Evolutionary conservation across 2,329 filamentous ascomycete genomes (phyloP), one percentile per base, ranked within the genome.

Genomic region (Cyphellophora europaea): DNA sequence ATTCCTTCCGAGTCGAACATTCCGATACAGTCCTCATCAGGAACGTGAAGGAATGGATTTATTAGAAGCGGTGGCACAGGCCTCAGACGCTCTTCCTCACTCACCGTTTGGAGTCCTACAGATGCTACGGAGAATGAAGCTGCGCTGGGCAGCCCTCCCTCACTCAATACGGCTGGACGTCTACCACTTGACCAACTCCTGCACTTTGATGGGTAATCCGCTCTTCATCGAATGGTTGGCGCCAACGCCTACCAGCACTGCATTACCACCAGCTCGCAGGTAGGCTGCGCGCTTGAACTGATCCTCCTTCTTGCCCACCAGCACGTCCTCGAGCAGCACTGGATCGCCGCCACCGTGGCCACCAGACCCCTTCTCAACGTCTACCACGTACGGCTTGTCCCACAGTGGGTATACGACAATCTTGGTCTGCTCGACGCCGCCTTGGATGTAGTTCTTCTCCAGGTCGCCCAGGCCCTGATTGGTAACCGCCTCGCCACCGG

Each of bases 241-340:
- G 91, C 91, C 0, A 95, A 96, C 30, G n/a, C 23, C 33, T 10
- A 27, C 21, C 23, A 35, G 2, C 14, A 35, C 21, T n/a, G 33
- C 28, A 6, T 29, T 15, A n/a, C 23, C 33, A 29, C 25, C 33
- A 19, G 17, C 25, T 15, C 28, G 15, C n/a, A 29, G 33, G 11
- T 23, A 35, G 13, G 23, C 33, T 17, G 33, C 33, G 11, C 33
- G 33, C 28, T 30, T 13, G 17, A 16, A 30, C 8, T n/a, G 5
- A 15, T 30, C 62, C 86, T 84, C 2, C 61, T 96, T 19, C 88
- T 86, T 15, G 76, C 93, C 18, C 96, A 96, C 61, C 77, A 81
- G 50, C 73, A 94, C 19, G 75, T 81, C 15, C 88, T 87, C 3
- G 91, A 95, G 53, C 89, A 96, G 58, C 96, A 95, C 63, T 85